A percentile compares a stretch with the other conserved stretches of the same genome.
These are phyloP conservation scores for Dendrobium catenatum DNA, from an alignment of 106 monocot species.

Conservation along the genomic window DNA sequence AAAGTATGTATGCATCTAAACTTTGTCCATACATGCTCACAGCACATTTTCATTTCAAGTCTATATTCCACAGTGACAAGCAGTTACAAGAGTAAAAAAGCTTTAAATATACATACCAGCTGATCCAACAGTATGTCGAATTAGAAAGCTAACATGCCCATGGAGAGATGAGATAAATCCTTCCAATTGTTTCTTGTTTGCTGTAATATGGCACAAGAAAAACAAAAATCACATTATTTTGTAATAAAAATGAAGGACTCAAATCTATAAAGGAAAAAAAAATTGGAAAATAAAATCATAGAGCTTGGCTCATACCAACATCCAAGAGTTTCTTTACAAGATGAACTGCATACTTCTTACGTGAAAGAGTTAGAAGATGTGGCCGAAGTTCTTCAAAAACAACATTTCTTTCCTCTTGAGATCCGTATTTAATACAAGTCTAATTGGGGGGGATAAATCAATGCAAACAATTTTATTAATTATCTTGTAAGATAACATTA, in stretches of 20 bases:
- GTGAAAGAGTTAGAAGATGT: constrained; percentile 67
- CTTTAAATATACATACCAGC: constrained; percentile 39
- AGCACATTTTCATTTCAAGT: not conserved
- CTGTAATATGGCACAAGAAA: constrained; percentile 20
- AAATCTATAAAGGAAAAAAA: not conserved
- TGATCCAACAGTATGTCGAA: constrained; percentile 84
- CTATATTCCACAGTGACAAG: not conserved
- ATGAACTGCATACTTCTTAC: constrained; percentile 85
- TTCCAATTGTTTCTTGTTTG: constrained; percentile 71
- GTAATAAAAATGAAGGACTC: not conserved
- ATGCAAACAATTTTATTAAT: not conserved
- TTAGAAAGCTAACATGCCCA: constrained; percentile 78
- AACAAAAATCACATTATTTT: not conserved
- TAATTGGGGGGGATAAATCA: constrained; percentile 14
- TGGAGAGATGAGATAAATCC: constrained; percentile 86
- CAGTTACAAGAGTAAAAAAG: not conserved
- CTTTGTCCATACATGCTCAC: not conserved
- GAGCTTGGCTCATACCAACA: constrained; percentile 37
- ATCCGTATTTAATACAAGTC: constrained; percentile 76
- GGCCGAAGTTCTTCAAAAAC: constrained; percentile 75
- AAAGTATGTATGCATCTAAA: not conserved
- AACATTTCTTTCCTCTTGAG: constrained; percentile 65
- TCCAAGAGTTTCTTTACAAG: constrained; percentile 92
- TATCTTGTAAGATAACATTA: not conserved
- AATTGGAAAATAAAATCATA: not conserved